These are phyloP conservation scores for Penicillium antarcticum DNA, from an alignment of 495 filamentous ascomycete genomes.

Conservation along the genomic window DNA sequence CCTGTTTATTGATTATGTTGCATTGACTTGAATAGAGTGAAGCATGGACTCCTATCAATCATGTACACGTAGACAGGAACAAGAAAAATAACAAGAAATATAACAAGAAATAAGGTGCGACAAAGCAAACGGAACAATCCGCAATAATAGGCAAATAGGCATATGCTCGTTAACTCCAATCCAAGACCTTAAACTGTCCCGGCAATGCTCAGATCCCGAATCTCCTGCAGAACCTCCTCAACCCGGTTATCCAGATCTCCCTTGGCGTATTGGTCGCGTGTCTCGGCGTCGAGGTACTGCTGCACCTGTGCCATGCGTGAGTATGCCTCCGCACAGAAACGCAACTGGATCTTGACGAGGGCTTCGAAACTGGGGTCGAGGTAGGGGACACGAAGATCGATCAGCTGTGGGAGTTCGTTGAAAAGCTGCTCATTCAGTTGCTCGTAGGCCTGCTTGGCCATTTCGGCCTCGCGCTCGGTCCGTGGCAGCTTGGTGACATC, in stretches of 20 bases:
- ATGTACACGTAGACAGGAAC: slow-evolving; percentile 9
- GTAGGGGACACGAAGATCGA: slow-evolving; percentile 94
- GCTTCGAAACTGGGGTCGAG: slow-evolving; percentile 96
- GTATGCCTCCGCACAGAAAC: slow-evolving; percentile 97
- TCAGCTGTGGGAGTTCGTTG: slow-evolving; percentile 91
- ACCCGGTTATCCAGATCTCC: slow-evolving; percentile 89
- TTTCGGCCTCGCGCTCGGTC: slow-evolving; percentile 89
- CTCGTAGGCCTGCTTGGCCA: slow-evolving; percentile 91
- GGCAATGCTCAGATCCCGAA: slow-evolving; percentile 92
- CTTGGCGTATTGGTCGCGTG: slow-evolving; percentile 90
- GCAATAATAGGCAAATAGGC: not conserved
- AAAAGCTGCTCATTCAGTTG: slow-evolving; percentile 93
- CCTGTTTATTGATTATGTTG: not conserved
- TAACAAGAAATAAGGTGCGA: slow-evolving; percentile 4
- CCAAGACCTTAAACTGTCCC: slow-evolving; percentile 54
- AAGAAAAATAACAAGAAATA: slow-evolving; percentile 1
- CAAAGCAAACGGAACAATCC: slow-evolving; percentile 3
- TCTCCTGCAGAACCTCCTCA: slow-evolving; percentile 95
- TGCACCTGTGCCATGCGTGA: slow-evolving; percentile 97
- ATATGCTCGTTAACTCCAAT: slow-evolving; percentile 1
- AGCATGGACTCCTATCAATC: not conserved
- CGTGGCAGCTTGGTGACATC: slow-evolving; percentile 91
- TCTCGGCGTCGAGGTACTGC: slow-evolving; percentile 96
- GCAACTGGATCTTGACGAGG: slow-evolving; percentile 94
- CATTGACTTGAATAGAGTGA: not conserved